These are phyloP conservation scores for Lichtheimia corymbifera DNA, from an alignment of 371 early-diverging fungal genomes.

Conservation along the genomic window DNA sequence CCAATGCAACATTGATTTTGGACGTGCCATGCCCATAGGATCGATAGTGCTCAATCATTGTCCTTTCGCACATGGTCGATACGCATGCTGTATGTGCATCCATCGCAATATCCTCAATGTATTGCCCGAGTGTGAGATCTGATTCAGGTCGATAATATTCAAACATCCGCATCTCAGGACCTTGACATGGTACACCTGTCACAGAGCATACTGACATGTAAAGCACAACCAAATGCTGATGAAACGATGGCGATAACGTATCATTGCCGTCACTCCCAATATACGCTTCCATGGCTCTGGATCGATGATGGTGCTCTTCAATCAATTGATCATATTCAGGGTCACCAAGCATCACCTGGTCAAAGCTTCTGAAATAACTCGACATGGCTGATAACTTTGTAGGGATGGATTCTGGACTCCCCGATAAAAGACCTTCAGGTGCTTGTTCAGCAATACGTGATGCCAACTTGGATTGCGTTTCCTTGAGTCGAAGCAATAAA, in stretches of 20 bases:
- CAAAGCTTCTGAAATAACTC: slow-evolving; percentile 9
- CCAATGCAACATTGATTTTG: slow-evolving; percentile 77
- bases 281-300: slow-evolving; percentile 56
- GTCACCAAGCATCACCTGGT: slow-evolving; percentile 13
- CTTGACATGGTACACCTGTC: slow-evolving; percentile 73
- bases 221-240: slow-evolving; percentile 76
- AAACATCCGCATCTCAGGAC: slow-evolving; percentile 79
- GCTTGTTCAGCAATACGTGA: slow-evolving; percentile 22
- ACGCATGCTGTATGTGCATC: slow-evolving; percentile 71
- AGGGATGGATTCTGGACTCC: background rate
- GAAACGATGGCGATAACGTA: slow-evolving; percentile 67
- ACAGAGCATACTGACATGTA: slow-evolving; percentile 71
- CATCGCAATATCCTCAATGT: slow-evolving; percentile 80
- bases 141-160: slow-evolving; percentile 78
- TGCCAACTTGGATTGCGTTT: slow-evolving; percentile 55
- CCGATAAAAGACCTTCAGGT: slow-evolving; percentile 19
- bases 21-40: slow-evolving; percentile 88
- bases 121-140: slow-evolving; percentile 90
- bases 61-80: slow-evolving; percentile 71
- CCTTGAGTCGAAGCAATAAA: slow-evolving; percentile 68
- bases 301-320: slow-evolving; percentile 49
- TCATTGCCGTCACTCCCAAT: slow-evolving; percentile 57
- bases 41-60: slow-evolving; percentile 79
- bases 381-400: slow-evolving; percentile 45
- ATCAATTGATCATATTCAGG: slow-evolving; percentile 48